phyloP scores from a whole-genome alignment of 2,329 filamentous ascomycete genomes.

The Zasmidium cellare region DNA sequence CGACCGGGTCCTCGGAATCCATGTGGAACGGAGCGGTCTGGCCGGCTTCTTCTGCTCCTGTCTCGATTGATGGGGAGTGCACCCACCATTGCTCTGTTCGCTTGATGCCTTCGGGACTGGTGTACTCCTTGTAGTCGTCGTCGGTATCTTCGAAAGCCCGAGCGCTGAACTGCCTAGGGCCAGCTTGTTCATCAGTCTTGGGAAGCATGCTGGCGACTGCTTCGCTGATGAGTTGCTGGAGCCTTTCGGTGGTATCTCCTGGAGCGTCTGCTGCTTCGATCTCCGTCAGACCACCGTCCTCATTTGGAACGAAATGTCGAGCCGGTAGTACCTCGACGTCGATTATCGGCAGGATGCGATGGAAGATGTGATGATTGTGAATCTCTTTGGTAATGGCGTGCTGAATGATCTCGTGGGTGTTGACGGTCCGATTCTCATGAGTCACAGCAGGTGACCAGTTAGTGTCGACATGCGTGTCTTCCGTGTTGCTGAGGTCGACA shows the following conservation, averaged over 20 bases:
- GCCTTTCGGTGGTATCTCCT: constrained; percentile 17
- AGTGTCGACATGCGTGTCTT: constrained; percentile 38
- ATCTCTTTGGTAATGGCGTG: constrained; percentile 54
- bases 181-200: background rate
- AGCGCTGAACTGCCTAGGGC: constrained; percentile 34
- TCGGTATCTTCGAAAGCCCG: constrained; percentile 39
- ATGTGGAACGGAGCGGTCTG: constrained; percentile 37
- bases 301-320: constrained; percentile 50
- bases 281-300: constrained; percentile 42
- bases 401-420: constrained; percentile 48
- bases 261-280: constrained; percentile 43
- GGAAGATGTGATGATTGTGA: constrained; percentile 55
- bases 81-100: constrained; percentile 48
- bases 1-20: background rate
- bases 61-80: constrained; percentile 45
- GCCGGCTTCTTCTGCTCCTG: constrained; percentile 32
- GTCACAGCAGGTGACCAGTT: constrained; percentile 46
- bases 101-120: constrained; percentile 42
- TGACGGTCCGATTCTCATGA: constrained; percentile 49
- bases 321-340: constrained; percentile 56
- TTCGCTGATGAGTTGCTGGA: constrained; percentile 37
- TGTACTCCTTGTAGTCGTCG: constrained; percentile 42
- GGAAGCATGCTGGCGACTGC: constrained; percentile 32
- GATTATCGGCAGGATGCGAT: constrained; percentile 54
- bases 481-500: constrained; percentile 32